phyloP scores from a whole-genome alignment of 257 asterid genomes.

The Sherardia arvensis region DNA sequence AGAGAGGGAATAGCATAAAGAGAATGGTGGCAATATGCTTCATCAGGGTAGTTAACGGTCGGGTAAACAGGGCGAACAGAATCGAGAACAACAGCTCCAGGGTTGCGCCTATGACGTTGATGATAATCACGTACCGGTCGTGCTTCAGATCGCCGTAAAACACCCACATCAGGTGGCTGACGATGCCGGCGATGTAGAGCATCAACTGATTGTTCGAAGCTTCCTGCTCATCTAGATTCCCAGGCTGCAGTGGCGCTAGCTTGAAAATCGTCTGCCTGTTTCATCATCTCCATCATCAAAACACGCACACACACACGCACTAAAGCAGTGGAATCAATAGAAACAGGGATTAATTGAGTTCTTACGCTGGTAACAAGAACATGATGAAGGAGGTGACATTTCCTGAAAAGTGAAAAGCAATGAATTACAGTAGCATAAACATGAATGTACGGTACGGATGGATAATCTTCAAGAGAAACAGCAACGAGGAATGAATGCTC shows the following conservation, averaged over 20 bases:
- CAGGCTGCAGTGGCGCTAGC: not conserved
- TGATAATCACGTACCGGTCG: not conserved
- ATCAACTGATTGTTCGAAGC: not conserved
- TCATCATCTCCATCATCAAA: not conserved
- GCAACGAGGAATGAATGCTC: not conserved
- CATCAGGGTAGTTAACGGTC: not conserved
- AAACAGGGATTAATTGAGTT: not conserved
- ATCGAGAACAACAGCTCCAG: not conserved
- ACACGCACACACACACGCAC: not conserved
- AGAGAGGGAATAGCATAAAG: not conserved
- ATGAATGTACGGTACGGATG: not conserved
- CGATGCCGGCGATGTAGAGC: not conserved
- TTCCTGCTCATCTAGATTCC: not conserved
- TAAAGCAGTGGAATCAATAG: not conserved
- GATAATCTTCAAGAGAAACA: not conserved
- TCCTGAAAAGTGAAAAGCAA: not conserved
- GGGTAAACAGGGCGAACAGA: not conserved
- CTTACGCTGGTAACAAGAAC: not conserved
- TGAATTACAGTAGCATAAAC: too few species aligned
- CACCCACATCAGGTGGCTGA: not conserved
- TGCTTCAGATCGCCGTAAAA: not conserved
- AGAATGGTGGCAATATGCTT: not conserved
- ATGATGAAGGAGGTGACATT: not conserved
- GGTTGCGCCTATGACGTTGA: not conserved
- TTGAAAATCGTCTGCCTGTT: not conserved